Base-by-base conservation (phyloP, 169 alveolate genomes). In the Plasmodium blacklocki region DNA sequence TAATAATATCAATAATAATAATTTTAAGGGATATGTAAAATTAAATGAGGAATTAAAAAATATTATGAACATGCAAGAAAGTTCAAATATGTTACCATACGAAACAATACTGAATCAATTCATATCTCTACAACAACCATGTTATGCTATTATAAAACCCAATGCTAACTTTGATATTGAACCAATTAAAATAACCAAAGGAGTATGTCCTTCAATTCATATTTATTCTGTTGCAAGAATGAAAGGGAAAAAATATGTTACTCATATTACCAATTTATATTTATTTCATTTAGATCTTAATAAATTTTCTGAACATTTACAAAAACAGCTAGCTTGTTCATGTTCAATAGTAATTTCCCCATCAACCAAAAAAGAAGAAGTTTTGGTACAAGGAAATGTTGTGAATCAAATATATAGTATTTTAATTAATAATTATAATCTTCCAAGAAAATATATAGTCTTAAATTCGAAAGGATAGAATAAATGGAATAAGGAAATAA, bases 341-440 rank as follows among this genome's bases (percentile, higher is more conserved):
- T 78, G 89, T 18, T 64, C 89, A 23, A 78, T 52, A 9, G 64
- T 50, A 39, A 66, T 78, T 66, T 78, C 89, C 1, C 56, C 80
- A 7, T 78, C 89, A 39, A 78, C 89, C 29, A 64, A 78, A 78
- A 78, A 78, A 59, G 89, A 78, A 60, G 89, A 78, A 67, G 72
- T 78, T 32, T 59, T 78, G n/a, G 89, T 78, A 2, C 89, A 78
- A 58, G 91, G 89, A 29, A 80, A 68, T 76, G 80, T 80, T 9
- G 74, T 76, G 3, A 70, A 45, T 76, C 60, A 72, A 59, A 73
- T 70, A 15, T 73, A 86, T 29, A 59, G 26, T 12, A 75, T 88
- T 58, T 52, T 72, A 59, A 45, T 56, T 66, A 49, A 11, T 26
- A 66, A 56, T 50, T 75, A 64, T 7, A 54, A 19, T 71, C 56